Percentiles rank a stretch among this genome's conserved stretches.
Evolutionary conservation across 257 asterid species (phyloP).

Genomic region (Paraleonurus japonicus): DNA sequence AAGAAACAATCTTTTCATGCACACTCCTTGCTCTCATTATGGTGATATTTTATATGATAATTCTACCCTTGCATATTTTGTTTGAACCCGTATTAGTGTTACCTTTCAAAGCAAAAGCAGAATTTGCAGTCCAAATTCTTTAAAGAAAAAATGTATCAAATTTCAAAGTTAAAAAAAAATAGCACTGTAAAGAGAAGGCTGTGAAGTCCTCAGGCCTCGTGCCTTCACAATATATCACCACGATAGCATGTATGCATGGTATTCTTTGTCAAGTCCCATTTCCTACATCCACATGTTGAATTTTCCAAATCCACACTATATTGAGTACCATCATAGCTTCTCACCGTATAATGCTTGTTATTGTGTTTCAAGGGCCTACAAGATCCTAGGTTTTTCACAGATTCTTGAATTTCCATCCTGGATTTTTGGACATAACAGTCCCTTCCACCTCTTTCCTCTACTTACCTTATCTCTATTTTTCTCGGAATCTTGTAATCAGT

Average conservation of each 20-base stretch:
- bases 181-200: too few species aligned
- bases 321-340: background rate
- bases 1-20: too few species aligned
- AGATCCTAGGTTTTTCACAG: background rate
- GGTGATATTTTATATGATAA: too few species aligned
- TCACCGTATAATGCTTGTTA: background rate
- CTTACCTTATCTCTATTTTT: background rate
- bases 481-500: background rate
- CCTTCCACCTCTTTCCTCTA: background rate
- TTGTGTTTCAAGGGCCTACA: background rate
- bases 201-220: background rate
- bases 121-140: too few species aligned
- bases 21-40: too few species aligned
- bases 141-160: too few species aligned
- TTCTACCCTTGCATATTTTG: too few species aligned
- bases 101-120: too few species aligned
- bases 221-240: background rate
- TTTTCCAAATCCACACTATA: background rate
- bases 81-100: too few species aligned
- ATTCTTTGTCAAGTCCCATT: background rate
- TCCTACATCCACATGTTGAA: background rate
- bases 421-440: background rate
- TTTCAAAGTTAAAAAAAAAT: too few species aligned
- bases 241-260: background rate
- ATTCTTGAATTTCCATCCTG: background rate